Evolutionary conservation across 2,329 filamentous ascomycete genomes (phyloP).

Genomic region (Microdochium trichocladiopsis): DNA sequence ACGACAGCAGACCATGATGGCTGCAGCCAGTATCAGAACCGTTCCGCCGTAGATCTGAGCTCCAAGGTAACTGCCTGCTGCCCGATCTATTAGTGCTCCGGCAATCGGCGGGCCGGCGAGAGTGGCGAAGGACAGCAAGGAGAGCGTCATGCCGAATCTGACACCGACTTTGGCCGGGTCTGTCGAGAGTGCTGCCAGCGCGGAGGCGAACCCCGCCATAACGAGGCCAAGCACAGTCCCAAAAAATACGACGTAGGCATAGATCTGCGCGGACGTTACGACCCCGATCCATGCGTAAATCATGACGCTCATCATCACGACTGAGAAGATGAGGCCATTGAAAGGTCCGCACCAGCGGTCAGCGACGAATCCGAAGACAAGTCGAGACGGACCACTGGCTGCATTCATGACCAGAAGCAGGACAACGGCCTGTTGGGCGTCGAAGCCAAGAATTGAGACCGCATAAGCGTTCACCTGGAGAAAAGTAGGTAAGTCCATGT

Average conservation of each 20-base stretch:
- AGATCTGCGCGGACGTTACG: conserved; percentile 27
- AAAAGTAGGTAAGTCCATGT: no score
- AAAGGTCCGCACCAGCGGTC: conserved; percentile 44
- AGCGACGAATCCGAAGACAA: conserved; percentile 44
- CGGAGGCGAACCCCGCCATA: conserved; percentile 32
- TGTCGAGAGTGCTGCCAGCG: conserved; percentile 32
- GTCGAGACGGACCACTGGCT: conserved; percentile 46
- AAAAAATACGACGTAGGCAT: conserved; percentile 34
- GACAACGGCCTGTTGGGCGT: conserved; percentile 32
- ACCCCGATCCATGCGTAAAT: conserved; percentile 52
- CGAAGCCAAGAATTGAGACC: conserved; percentile 1
- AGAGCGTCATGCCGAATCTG: conserved; percentile 37
- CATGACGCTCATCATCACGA: conserved; percentile 34
- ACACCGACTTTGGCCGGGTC: conserved; percentile 37
- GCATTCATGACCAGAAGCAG: conserved; percentile 51
- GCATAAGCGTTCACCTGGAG: conserved; percentile 21
- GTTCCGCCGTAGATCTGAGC: conserved; percentile 40
- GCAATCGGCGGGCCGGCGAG: conserved; percentile 36
- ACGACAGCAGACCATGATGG: neutral
- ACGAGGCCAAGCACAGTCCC: conserved; percentile 35
- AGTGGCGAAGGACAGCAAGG: conserved; percentile 30
- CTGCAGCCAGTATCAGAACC: conserved; percentile 14
- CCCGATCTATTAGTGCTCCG: conserved; percentile 34
- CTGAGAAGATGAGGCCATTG: conserved; percentile 45
- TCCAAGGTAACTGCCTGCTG: conserved; percentile 29